These are phyloP conservation scores for Sugiyamaella marilandica DNA, from an alignment of 805 yeast genomes.

Conservation along the genomic window DNA sequence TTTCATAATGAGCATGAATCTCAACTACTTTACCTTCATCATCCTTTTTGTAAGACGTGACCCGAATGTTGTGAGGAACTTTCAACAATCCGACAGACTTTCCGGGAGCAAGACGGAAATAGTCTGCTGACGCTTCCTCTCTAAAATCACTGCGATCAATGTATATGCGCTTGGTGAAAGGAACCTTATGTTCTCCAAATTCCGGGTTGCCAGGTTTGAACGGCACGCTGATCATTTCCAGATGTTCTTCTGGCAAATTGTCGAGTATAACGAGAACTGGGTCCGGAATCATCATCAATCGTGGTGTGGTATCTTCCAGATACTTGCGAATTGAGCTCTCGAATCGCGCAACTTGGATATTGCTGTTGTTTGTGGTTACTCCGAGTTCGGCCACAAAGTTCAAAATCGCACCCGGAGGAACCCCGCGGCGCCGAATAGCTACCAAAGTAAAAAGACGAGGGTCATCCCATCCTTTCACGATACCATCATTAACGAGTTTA, in stretches of 20 bases:
- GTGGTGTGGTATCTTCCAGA: slow-evolving; percentile 86
- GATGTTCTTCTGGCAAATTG: slow-evolving; percentile 70
- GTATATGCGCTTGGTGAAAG: slow-evolving; percentile 71
- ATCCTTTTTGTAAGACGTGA: slow-evolving; percentile 61
- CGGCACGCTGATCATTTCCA: slow-evolving; percentile 70
- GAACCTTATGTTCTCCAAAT: slow-evolving; percentile 70
- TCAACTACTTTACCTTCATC: slow-evolving; percentile 56
- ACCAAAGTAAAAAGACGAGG: slow-evolving; percentile 94
- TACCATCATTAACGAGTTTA: slow-evolving; percentile 71
- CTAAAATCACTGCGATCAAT: slow-evolving; percentile 89
- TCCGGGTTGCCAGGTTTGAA: slow-evolving; percentile 81
- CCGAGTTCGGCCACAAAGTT: slow-evolving; percentile 92
- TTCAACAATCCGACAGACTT: slow-evolving; percentile 93
- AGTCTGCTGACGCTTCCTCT: slow-evolving; percentile 59
- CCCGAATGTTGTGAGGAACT: slow-evolving; percentile 79
- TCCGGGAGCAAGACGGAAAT: slow-evolving; percentile 88
- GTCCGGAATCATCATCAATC: slow-evolving; percentile 87
- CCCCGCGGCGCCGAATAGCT: slow-evolving; percentile 93
- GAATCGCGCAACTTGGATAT: slow-evolving; percentile 84
- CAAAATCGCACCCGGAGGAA: slow-evolving; percentile 97
- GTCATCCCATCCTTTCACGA: slow-evolving; percentile 97
- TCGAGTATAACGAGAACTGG: slow-evolving; percentile 82
- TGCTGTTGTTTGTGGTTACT: slow-evolving; percentile 89
- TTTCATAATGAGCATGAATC: slow-evolving; percentile 77
- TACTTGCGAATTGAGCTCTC: slow-evolving; percentile 84